Evolutionary conservation across 2,329 filamentous ascomycete species (phyloP).

Genomic region (Phyllosticta capitalensis): DNA sequence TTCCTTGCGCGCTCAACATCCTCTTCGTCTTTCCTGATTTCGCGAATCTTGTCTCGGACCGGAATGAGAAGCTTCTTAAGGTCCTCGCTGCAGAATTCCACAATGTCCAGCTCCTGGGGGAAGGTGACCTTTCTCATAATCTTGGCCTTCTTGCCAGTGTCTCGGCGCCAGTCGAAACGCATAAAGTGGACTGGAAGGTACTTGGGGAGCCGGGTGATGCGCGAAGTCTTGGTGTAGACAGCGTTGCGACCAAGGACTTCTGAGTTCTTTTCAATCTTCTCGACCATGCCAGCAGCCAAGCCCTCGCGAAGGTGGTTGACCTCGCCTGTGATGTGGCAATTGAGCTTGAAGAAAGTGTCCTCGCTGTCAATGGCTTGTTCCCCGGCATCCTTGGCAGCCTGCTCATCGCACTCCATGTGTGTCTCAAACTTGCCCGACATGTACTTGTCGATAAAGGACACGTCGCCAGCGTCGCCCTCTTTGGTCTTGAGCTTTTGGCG

Average conservation of each 20-base stretch:
- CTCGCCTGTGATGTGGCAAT: slow-evolving; percentile 83
- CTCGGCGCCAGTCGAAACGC: slow-evolving; percentile 94
- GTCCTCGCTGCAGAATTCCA: slow-evolving; percentile 92
- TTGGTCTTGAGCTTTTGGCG: slow-evolving; percentile 66
- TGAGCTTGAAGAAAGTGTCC: slow-evolving; percentile 81
- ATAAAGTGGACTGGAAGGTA: slow-evolving; percentile 97
- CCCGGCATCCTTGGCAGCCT: slow-evolving; percentile 61
- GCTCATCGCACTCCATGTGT: slow-evolving; percentile 73
- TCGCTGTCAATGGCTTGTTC: slow-evolving; percentile 59
- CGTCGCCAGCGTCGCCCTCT: slow-evolving; percentile 35
- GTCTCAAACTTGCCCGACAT: slow-evolving; percentile 76
- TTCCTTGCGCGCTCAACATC: slow-evolving; percentile 88
- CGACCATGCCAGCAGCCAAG: slow-evolving; percentile 68
- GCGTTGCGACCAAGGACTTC: slow-evolving; percentile 67
- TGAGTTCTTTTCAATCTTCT: slow-evolving; percentile 87
- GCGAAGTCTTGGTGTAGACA: slow-evolving; percentile 81
- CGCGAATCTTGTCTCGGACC: slow-evolving; percentile 91
- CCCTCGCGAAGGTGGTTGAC: slow-evolving; percentile 91
- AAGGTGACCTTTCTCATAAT: slow-evolving; percentile 99
- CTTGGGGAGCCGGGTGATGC: slow-evolving; percentile 82
- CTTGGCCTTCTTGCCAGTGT: slow-evolving; percentile 96
- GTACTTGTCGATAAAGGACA: slow-evolving; percentile 82
- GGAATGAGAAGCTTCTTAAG: slow-evolving; percentile 75
- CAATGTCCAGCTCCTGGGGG: slow-evolving; percentile 80
- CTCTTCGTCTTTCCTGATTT: slow-evolving; percentile 88